A percentile compares a stretch with the other conserved stretches of the same genome.
Evolutionary conservation across 1,284 basidiomycete genomes (phyloP).

Genomic region (Vanrija sp.): DNA sequence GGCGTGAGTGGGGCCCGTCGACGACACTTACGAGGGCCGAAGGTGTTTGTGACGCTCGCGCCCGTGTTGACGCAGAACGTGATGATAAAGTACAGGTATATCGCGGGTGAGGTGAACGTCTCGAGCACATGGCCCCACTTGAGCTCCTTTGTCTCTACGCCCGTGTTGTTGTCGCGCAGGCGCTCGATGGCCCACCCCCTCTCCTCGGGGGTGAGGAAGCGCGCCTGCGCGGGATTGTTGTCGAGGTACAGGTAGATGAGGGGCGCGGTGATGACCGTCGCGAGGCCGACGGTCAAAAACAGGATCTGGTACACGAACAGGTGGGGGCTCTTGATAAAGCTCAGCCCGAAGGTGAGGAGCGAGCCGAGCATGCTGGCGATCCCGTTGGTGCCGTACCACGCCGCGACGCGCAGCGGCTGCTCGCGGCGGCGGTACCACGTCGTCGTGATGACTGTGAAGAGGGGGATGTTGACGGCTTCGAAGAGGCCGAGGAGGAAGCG

Average conservation of each 20-base stretch:
- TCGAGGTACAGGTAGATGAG: conserved; percentile 34
- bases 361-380: conserved; percentile 27
- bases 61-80: conserved; percentile 29
- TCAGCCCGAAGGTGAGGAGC: conserved; percentile 28
- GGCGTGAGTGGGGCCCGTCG: conserved; percentile 14
- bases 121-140: conserved; percentile 41
- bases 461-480: conserved; percentile 45
- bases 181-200: conserved; percentile 42
- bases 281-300: conserved; percentile 44
- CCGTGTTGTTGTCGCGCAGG: conserved; percentile 44
- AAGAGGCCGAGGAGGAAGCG: conserved; percentile 48
- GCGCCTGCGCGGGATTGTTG: conserved; percentile 37
- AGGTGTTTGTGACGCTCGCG: conserved; percentile 31
- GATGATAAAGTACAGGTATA: conserved; percentile 29
- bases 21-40: conserved; percentile 25
- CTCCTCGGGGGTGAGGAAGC: conserved; percentile 35
- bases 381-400: conserved; percentile 31
- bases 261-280: conserved; percentile 44
- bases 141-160: conserved; percentile 32
- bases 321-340: conserved; percentile 20
- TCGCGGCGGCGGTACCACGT: conserved; percentile 49
- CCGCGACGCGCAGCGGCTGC: conserved; percentile 38
- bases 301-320: conserved; percentile 35
- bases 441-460: conserved; percentile 45
- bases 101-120: conserved; percentile 31